phyloP scores from a whole-genome alignment of 345 rosid species.

The Eucalyptus lansdowneana region DNA sequence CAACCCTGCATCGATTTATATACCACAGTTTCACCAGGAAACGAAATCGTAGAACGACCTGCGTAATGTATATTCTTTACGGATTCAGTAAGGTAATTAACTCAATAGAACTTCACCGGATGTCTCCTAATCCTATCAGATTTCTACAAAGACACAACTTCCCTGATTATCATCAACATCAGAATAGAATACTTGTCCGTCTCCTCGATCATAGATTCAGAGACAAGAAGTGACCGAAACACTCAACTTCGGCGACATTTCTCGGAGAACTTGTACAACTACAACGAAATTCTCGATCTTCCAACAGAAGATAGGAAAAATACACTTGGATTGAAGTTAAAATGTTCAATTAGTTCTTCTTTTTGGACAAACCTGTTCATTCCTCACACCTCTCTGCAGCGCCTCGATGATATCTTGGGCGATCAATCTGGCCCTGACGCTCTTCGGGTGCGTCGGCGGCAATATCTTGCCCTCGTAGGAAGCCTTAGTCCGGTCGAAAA shows the following conservation, averaged over 20 bases:
- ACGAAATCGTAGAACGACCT: neutral
- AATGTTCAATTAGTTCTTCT: neutral
- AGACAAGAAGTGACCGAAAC: neutral
- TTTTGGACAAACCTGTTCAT: conserved; percentile 20
- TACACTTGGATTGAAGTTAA: neutral
- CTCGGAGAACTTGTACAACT: neutral
- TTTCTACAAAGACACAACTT: neutral
- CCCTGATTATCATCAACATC: neutral
- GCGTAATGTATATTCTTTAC: neutral
- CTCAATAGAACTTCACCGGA: neutral
- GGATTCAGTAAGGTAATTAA: neutral
- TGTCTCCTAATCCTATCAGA: neutral
- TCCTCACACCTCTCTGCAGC: conserved; percentile 60
- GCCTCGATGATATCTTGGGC: conserved; percentile 64
- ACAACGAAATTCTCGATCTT: neutral
- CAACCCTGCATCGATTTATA: conserved; percentile 7
- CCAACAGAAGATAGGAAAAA: neutral
- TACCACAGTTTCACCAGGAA: neutral
- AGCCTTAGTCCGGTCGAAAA: conserved; percentile 46
- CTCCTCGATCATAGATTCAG: neutral
- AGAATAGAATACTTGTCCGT: neutral
- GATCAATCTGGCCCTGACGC: conserved; percentile 56
- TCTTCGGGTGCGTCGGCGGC: conserved; percentile 77
- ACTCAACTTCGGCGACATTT: neutral
- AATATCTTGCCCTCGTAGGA: conserved; percentile 53